These are phyloP conservation scores for Albugo candida DNA, from an alignment of 352 stramenopile species.

Conservation along the genomic window DNA sequence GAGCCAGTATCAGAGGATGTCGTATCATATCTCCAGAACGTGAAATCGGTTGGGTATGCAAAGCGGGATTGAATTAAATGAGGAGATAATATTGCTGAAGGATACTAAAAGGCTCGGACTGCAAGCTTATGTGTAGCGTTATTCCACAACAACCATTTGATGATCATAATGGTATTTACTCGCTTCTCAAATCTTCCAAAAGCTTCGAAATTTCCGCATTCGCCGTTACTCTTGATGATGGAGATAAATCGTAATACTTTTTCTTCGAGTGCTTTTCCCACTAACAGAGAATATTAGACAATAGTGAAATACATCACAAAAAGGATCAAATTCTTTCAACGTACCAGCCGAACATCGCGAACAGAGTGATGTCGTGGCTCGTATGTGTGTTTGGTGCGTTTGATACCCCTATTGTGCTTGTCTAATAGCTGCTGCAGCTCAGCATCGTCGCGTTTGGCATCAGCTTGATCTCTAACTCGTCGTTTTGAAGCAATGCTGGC, in stretches of 20 bases:
- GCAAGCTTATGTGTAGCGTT: too few relatives aligned
- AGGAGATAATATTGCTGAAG: too few relatives aligned
- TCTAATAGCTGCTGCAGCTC: conserved; percentile 28
- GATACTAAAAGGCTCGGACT: too few relatives aligned
- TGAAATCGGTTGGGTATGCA: too few relatives aligned
- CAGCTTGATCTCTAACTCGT: not conserved
- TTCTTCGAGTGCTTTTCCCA: conserved; percentile 49
- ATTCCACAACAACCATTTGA: too few relatives aligned
- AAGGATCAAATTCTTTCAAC: not conserved
- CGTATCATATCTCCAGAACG: too few relatives aligned
- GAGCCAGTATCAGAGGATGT: too few relatives aligned
- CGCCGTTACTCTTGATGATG: conserved; percentile 28
- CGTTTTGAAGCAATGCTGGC: too few relatives aligned
- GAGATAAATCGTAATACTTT: conserved; percentile 47
- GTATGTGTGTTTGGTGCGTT: conserved; percentile 34
- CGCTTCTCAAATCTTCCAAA: too few relatives aligned
- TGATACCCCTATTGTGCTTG: conserved; percentile 69
- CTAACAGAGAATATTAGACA: conserved; percentile 11
- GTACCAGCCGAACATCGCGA: conserved; percentile 44
- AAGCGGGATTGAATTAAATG: too few relatives aligned
- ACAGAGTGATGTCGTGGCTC: conserved; percentile 61
- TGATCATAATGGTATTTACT: too few relatives aligned
- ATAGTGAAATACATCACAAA: not conserved
- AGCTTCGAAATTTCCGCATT: conserved; percentile 49
- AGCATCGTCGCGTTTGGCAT: not conserved